phyloP scores from a whole-genome alignment of 2,329 filamentous ascomycete species.

The Hymenoscyphus occultus region DNA sequence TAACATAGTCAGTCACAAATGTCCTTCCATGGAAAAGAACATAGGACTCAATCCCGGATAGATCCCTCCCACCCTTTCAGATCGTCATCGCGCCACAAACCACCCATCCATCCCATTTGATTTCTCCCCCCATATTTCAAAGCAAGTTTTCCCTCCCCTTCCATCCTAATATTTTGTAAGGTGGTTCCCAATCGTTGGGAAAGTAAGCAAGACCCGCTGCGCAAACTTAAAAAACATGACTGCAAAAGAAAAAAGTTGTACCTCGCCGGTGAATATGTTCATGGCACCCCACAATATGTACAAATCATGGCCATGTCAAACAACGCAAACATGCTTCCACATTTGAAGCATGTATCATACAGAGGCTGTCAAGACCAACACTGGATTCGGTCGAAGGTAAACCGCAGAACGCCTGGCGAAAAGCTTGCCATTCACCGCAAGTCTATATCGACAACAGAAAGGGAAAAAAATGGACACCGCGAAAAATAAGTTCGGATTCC shows the following conservation, averaged over 20 bases:
- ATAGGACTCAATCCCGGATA: conserved; percentile 3
- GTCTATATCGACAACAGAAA: conserved; percentile 22
- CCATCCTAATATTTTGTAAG: background rate
- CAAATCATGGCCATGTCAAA: conserved; percentile 7
- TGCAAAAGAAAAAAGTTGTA: background rate
- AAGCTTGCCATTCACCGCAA: background rate
- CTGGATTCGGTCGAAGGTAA: background rate
- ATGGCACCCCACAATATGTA: conserved; percentile 6
- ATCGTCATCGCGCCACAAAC: background rate
- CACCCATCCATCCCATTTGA: background rate
- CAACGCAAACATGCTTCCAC: conserved; percentile 1
- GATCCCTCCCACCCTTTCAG: background rate
- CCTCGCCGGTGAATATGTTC: conserved; percentile 6
- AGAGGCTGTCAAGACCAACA: background rate
- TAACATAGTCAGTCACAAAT: background rate
- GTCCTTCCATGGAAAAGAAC: background rate
- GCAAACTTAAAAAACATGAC: conserved; percentile 7
- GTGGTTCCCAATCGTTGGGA: conserved; percentile 1
- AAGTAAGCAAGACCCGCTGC: conserved; percentile 26
- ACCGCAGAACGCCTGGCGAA: conserved; percentile 6
- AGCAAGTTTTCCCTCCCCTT: background rate
- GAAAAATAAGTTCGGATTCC: conserved; percentile 3
- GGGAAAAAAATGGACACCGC: conserved; percentile 10
- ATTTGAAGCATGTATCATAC: background rate
- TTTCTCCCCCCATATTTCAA: background rate